Evolutionary conservation across 257 asterid genomes (phyloP).

Genomic region (Solanum dulcamara): DNA sequence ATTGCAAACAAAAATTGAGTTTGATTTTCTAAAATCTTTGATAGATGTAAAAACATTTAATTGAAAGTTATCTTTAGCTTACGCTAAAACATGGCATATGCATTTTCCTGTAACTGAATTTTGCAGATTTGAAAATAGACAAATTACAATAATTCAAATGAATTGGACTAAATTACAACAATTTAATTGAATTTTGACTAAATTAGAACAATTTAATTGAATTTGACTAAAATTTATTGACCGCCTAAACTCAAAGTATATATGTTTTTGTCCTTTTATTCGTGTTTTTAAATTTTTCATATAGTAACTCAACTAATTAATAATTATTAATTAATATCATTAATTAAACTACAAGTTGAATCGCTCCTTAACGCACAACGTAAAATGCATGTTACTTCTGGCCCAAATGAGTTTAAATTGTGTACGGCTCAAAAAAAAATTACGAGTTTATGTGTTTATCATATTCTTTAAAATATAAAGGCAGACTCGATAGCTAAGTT

Average conservation of each 20-base stretch:
- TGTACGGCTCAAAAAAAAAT: too few relatives aligned
- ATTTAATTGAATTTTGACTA: background rate
- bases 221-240: background rate
- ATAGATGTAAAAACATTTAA: background rate
- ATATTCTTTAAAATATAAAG: too few relatives aligned
- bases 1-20: background rate
- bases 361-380: too few relatives aligned
- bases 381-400: too few relatives aligned
- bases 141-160: background rate
- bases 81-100: background rate
- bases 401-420: too few relatives aligned
- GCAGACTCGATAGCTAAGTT: too few relatives aligned
- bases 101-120: background rate
- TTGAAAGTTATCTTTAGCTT: background rate
- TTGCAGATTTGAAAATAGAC: background rate
- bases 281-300: background rate
- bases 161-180: background rate
- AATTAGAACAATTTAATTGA: background rate
- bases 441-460: too few relatives aligned
- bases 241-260: background rate
- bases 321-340: too few relatives aligned
- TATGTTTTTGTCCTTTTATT: background rate
- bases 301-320: background rate
- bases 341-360: too few relatives aligned
- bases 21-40: background rate